Conservation (phyloP, 2,329 filamentous ascomycete genomes). For the Colletotrichum incanum region DNA sequence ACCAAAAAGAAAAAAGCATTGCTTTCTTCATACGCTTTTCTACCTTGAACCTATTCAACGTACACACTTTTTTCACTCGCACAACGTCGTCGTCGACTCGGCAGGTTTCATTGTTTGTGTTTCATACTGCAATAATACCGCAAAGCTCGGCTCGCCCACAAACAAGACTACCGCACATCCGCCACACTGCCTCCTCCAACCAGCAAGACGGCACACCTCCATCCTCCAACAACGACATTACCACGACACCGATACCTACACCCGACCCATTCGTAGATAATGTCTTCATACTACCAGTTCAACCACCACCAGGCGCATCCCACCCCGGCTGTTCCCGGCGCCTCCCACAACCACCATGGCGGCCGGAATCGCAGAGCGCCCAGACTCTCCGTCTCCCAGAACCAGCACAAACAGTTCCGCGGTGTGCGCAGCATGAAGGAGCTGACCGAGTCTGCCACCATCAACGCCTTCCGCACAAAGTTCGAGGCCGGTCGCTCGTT, state of each 20-base stretch:
- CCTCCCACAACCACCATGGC: conserved; percentile 84
- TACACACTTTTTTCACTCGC: conserved; percentile 18
- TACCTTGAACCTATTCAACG: conserved; percentile 10
- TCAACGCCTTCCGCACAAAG: conserved; percentile 85
- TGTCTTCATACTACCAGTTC: conserved; percentile 78
- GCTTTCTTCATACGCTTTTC: conserved; percentile 8
- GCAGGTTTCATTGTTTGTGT: conserved; percentile 43
- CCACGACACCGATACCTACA: conserved; percentile 11
- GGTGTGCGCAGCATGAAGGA: conserved; percentile 90
- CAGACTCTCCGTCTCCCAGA: conserved; percentile 84
- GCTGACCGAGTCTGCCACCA: conserved; percentile 81
- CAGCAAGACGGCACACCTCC: conserved; percentile 27
- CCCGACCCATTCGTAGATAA: conserved; percentile 54
- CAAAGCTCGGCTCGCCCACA: conserved; percentile 41
- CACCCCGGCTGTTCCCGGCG: conserved; percentile 67
- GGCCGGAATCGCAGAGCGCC: conserved; percentile 89
- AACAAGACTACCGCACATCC: conserved; percentile 25
- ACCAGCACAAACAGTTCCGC: conserved; percentile 89
- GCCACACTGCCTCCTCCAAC: conserved; percentile 37
- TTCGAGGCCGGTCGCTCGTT: conserved; percentile 95
- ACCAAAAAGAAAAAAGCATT: conserved; percentile 21
- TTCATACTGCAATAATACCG: conserved; percentile 41
- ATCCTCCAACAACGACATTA: conserved; percentile 22
- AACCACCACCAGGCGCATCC: conserved; percentile 72
- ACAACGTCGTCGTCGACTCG: conserved; percentile 42